Evolutionary conservation across 1,139 yeast genomes (phyloP).

Genomic region (Suzukiozyma palmioleophila): DNA sequence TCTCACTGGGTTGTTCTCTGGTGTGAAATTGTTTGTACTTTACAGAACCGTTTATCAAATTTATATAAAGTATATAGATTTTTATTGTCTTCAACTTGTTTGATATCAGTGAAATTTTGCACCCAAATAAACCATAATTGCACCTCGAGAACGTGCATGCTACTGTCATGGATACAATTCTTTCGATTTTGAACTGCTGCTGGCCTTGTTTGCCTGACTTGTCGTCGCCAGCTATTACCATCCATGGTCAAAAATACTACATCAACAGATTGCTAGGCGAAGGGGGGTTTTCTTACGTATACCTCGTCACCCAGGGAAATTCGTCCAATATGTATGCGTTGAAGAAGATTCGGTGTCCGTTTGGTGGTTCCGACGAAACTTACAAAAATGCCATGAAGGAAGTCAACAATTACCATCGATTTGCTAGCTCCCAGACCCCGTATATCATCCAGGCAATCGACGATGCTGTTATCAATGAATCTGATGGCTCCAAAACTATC

Average conservation of each 20-base stretch:
- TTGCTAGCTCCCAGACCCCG: slow-evolving; percentile 50
- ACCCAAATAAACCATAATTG: no score
- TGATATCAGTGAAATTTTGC: no score
- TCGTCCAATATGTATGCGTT: slow-evolving; percentile 60
- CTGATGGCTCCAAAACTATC: slow-evolving; percentile 75
- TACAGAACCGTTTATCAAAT: no score
- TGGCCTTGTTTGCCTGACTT: slow-evolving; percentile 42
- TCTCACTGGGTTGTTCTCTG: background rate
- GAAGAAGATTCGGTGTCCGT: slow-evolving; percentile 84
- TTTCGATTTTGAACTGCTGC: slow-evolving; percentile 25
- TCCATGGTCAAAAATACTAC: slow-evolving; percentile 47
- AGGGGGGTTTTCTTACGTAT: slow-evolving; percentile 89
- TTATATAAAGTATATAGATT: no score
- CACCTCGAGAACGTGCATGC: background rate
- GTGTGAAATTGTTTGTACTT: background rate
- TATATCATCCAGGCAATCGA: slow-evolving; percentile 68
- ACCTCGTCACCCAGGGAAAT: slow-evolving; percentile 54
- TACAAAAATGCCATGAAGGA: slow-evolving; percentile 66
- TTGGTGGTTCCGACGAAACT: slow-evolving; percentile 67
- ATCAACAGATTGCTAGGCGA: slow-evolving; percentile 78
- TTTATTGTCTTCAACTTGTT: no score
- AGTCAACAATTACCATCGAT: slow-evolving; percentile 69
- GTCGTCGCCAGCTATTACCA: slow-evolving; percentile 43
- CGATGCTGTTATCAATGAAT: slow-evolving; percentile 64
- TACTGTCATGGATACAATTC: slow-evolving; percentile 20